Percentiles rank a stretch among this genome's conserved stretches.
These are phyloP conservation scores for Saccharomycopsis fibuligera DNA, from an alignment of 805 yeast species.

Conservation along the genomic window DNA sequence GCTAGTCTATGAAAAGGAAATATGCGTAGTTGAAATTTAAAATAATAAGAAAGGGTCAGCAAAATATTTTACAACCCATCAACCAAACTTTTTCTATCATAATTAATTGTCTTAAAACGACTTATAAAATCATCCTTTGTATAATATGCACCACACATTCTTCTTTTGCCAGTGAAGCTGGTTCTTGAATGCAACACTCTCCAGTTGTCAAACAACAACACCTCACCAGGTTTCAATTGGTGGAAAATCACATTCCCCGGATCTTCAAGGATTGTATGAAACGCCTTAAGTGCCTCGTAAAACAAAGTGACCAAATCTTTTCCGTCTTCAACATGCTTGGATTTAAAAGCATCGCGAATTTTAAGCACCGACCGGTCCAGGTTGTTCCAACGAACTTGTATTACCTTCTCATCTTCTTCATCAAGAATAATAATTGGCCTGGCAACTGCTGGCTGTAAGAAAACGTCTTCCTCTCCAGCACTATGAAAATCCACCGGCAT, in stretches of 20 bases:
- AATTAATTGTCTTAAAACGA: slow-evolving; percentile 34
- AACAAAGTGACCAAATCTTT: slow-evolving; percentile 26
- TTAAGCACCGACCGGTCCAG: slow-evolving; percentile 64
- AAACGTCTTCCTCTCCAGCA: slow-evolving; percentile 62
- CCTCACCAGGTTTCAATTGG: slow-evolving; percentile 57
- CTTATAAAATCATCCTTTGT: slow-evolving; percentile 61
- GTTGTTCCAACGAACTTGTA: slow-evolving; percentile 67
- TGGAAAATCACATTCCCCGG: slow-evolving; percentile 46
- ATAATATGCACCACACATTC: slow-evolving; percentile 69
- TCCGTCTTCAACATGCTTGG: not conserved
- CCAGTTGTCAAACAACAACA: slow-evolving; percentile 68
- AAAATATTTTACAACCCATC: not conserved
- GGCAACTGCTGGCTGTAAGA: slow-evolving; percentile 50
- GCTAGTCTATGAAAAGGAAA: too few relatives aligned
- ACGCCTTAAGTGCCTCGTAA: slow-evolving; percentile 51
- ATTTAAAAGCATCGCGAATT: slow-evolving; percentile 38
- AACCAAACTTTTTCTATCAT: not conserved
- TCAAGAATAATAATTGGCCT: slow-evolving; percentile 56
- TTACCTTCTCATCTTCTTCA: slow-evolving; percentile 38
- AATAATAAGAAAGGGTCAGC: too few relatives aligned
- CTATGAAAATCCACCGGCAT: slow-evolving; percentile 61
- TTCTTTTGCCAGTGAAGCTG: slow-evolving; percentile 57
- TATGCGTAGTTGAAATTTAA: too few relatives aligned
- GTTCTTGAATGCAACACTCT: slow-evolving; percentile 63
- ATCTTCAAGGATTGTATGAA: slow-evolving; percentile 48